A percentile compares a stretch with the other conserved stretches of the same genome.
phyloP scores from a whole-genome alignment of 2,329 filamentous ascomycete genomes.

The Aspergillus uvarum region DNA sequence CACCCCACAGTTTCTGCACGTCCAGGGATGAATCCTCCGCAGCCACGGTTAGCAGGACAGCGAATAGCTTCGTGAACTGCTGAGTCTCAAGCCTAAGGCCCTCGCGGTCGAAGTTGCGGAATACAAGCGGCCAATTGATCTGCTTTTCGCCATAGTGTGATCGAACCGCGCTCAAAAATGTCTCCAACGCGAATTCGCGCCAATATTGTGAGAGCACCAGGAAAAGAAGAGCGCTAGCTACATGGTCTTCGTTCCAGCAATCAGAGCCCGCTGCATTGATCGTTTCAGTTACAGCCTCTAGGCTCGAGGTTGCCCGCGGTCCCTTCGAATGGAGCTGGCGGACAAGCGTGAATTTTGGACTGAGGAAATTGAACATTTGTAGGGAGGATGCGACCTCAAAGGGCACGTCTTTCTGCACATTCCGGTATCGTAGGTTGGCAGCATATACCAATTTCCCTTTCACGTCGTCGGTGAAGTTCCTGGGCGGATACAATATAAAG shows the following conservation, averaged over 20 bases:
- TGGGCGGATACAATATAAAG: constrained; percentile 81
- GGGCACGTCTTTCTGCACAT: constrained; percentile 50
- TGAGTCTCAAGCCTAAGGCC: constrained; percentile 71
- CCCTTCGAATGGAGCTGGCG: constrained; percentile 72
- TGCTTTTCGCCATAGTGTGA: constrained; percentile 56
- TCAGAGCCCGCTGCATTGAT: constrained; percentile 58
- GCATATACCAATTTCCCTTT: constrained; percentile 65
- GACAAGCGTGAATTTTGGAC: constrained; percentile 50
- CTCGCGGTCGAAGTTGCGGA: constrained; percentile 77
- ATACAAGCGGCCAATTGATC: constrained; percentile 67
- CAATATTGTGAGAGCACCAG: constrained; percentile 62
- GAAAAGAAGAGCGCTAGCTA: constrained; percentile 76
- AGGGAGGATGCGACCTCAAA: constrained; percentile 44
- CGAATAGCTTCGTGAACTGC: constrained; percentile 80
- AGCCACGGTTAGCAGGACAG: constrained; percentile 72
- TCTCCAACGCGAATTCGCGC: constrained; percentile 66
- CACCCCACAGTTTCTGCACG: constrained; percentile 87
- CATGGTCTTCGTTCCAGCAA: constrained; percentile 75
- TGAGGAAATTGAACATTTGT: constrained; percentile 47
- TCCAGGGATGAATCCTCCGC: constrained; percentile 65
- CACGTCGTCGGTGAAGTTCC: constrained; percentile 76
- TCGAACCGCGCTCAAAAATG: constrained; percentile 59
- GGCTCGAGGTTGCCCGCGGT: constrained; percentile 69
- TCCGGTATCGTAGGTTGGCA: constrained; percentile 67
- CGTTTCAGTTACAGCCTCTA: constrained; percentile 66